Conservation (phyloP, 371 early-diverging fungal species). For the Mortierella sp. region DNA sequence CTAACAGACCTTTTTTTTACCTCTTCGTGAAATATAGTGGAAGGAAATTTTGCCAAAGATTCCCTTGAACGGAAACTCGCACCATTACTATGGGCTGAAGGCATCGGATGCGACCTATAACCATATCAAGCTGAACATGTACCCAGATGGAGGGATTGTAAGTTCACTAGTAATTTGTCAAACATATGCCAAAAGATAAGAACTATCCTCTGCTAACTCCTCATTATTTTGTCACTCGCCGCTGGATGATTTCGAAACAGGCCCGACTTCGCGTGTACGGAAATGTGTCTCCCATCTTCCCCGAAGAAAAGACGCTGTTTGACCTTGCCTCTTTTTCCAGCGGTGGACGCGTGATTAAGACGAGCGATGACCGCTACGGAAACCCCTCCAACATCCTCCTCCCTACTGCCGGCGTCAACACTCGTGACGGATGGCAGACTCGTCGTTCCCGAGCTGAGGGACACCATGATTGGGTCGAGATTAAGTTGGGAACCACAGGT, state of each 20-base stretch:
- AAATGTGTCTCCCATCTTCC: slow-evolving; percentile 77
- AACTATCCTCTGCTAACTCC: no score
- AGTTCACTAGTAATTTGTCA: no score
- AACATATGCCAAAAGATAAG: no score
- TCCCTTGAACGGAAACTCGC: slow-evolving; percentile 70
- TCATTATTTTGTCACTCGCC: no score
- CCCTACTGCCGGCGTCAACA: slow-evolving; percentile 76
- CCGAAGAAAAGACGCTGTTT: slow-evolving; percentile 60
- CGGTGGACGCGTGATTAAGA: slow-evolving; percentile 77
- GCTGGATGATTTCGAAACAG: slow-evolving; percentile 34
- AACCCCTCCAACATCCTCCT: slow-evolving; percentile 75
- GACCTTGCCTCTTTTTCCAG: slow-evolving; percentile 81
- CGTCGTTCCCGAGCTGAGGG: slow-evolving; percentile 69
- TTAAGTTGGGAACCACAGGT: slow-evolving; percentile 81
- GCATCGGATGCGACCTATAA: slow-evolving; percentile 62
- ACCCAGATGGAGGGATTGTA: slow-evolving; percentile 90
- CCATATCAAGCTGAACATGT: slow-evolving; percentile 82
- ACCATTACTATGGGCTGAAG: slow-evolving; percentile 74
- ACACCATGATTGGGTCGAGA: slow-evolving; percentile 80
- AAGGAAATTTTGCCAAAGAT: slow-evolving; percentile 77
- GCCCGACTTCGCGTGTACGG: slow-evolving; percentile 87
- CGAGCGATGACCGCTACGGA: slow-evolving; percentile 82
- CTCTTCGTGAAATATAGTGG: slow-evolving; percentile 68
- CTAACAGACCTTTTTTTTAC: no score
- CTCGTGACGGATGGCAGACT: slow-evolving; percentile 86